Base-by-base conservation (phyloP, 2,329 filamentous ascomycete genomes). In the Fusarium sp. region DNA sequence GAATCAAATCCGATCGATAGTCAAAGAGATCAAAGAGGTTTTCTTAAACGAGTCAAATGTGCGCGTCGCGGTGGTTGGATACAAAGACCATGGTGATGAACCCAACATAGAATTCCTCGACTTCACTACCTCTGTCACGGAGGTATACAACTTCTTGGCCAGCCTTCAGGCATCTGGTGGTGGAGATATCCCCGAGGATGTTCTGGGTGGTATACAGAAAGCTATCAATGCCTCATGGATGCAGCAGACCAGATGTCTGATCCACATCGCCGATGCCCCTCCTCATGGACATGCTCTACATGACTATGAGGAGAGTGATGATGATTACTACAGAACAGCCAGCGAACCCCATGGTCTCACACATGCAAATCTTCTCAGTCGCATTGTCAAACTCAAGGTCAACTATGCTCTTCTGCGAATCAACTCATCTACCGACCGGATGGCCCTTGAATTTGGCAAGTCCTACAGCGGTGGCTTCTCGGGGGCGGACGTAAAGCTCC, bases 51-150 rank as follows among this genome's bases (percentile, higher is more conserved):
- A 82, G 44, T 78, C 81, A 9, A 75, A 81, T 30, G 74, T 83
- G 7, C 80, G 81, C 3, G 73, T 83, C 10, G 81, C 80, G 0
- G 79, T 83, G 6, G 81, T 83, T 1, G 76, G 76, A 1, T 83
- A 83, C 71, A 83, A 80, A 44, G 82, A 83, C 63, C 82, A 83
- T 62, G 38, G 75, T 4, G 60, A 70, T 18, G 53, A 35, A 2
- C 66, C 66, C 13, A 64, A 70, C 15, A 59, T 70, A 5, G 47
- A 69, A 23, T 69, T 59, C 28, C 44, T 70, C 5, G 67, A 70
- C 53, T 70, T 70, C 15, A 70, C 67, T 16, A 60, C 60, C 5
- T 44, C 60, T 13, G 53, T 69, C 4, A 32, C 63, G 0, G 32
- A 40, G 4, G 65, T 69, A 1, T 40, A 61, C 12, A 30, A 46